These are phyloP conservation scores for Boletus patriciae DNA, from an alignment of 768 basidiomycete genomes.

Conservation along the genomic window DNA sequence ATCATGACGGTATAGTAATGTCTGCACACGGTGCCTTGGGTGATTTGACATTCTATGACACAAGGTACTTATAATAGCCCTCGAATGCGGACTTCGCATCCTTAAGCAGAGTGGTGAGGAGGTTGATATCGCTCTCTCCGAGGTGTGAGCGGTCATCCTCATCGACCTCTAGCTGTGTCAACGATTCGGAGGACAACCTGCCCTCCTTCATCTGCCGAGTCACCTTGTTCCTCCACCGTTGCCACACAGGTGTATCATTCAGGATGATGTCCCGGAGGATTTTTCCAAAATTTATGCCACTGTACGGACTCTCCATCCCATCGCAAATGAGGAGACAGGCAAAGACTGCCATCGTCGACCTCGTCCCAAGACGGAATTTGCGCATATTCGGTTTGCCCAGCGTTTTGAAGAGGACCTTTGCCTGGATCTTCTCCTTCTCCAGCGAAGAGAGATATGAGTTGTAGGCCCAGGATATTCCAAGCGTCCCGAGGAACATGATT, in stretches of 20 bases:
- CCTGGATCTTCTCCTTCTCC: constrained; percentile 36
- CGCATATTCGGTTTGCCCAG: constrained; percentile 14
- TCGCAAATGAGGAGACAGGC: constrained; percentile 26
- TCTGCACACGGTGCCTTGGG: neutral
- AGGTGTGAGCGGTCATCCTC: constrained; percentile 10
- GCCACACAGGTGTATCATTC: constrained; percentile 27
- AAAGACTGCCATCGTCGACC: constrained; percentile 27
- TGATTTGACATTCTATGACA: neutral
- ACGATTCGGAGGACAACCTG: neutral
- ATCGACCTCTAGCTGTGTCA: constrained; percentile 1
- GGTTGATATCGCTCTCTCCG: constrained; percentile 4
- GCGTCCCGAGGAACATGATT: constrained; percentile 33
- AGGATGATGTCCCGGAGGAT: constrained; percentile 25
- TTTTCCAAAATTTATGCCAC: constrained; percentile 5
- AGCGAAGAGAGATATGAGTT: constrained; percentile 39
- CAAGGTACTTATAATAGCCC: constrained; percentile 14
- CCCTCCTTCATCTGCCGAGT: constrained; percentile 17
- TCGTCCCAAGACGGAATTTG: constrained; percentile 24
- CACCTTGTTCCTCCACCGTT: constrained; percentile 27
- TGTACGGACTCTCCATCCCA: constrained; percentile 21
- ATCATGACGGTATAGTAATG: neutral
- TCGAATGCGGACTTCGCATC: constrained; percentile 23
- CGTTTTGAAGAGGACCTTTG: constrained; percentile 15
- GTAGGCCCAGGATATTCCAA: constrained; percentile 37
- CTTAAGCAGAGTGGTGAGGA: constrained; percentile 17